These are phyloP conservation scores for Oxyria digyna DNA, from an alignment of 148 eudicot genomes.

Conservation along the genomic window DNA sequence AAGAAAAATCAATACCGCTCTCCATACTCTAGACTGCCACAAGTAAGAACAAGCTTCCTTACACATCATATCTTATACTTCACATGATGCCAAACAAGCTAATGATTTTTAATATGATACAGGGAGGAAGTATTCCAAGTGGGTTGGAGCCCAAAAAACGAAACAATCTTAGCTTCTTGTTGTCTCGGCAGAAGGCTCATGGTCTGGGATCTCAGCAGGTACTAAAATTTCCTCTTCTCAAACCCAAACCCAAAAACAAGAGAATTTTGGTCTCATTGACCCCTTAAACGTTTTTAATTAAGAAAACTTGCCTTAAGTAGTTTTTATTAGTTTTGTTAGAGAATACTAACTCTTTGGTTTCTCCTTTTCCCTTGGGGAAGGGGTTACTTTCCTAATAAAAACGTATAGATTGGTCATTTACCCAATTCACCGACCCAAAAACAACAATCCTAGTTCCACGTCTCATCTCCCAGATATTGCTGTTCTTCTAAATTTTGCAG, in stretches of 20 bases:
- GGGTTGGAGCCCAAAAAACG: constrained; percentile 91
- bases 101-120: constrained; percentile 5
- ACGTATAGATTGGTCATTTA: too few species aligned
- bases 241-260: too few species aligned
- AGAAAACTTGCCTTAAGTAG: too few species aligned
- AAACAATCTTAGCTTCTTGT: constrained; percentile 86
- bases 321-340: too few species aligned
- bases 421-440: too few species aligned
- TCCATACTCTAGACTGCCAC: constrained; percentile 83
- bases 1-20: constrained; percentile 38
- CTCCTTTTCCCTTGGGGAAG: too few species aligned
- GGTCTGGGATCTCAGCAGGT: constrained; percentile 99
- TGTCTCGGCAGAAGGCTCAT: constrained; percentile 92
- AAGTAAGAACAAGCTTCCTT: constrained; percentile 31
- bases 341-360: too few species aligned
- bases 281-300: too few species aligned
- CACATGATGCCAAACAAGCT: neutral
- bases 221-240: neutral
- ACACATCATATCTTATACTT: neutral
- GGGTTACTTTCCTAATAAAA: too few species aligned
- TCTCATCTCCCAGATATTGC: too few species aligned
- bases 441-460: too few species aligned
- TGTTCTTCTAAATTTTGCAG: constrained; percentile 15
- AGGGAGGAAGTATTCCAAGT: constrained; percentile 95
- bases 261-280: too few species aligned